Evolutionary conservation across 2,329 filamentous ascomycete species (phyloP), one percentile per base, ranked within the genome.

Genomic region (Lecanicillium sp.): DNA sequence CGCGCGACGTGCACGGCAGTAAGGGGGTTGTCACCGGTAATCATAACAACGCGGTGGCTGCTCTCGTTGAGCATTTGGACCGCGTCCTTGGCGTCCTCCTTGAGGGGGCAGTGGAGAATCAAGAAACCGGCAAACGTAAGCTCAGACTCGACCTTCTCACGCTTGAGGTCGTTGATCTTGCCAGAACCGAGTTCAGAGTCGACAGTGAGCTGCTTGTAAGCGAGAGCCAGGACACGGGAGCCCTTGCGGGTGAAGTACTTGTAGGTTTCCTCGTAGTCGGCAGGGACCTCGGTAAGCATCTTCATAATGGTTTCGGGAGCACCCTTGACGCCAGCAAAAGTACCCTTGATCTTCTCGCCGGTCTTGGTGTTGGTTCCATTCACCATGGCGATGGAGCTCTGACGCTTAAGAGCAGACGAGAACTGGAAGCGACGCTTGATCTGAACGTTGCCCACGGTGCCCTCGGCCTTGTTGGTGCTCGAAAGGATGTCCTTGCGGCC

Each of bases 21-120:
- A 44, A 98, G 77, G 11, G 93, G 91, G 65, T 98, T 98, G 67
- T 98, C 93, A 63, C 93, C 93, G 51, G 93, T 98, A 56, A 98
- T 98, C 93, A 98, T 98, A 58, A 98, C 87, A 39, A 95, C 90
- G 58, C 93, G 88, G 67, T 98, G 93, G 69, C 90, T 97, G 68
- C 91, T 97, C 73, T 98, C 93, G 63, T 96, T 98, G 58, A 98
- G 78, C 89, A 97, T 96, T 55, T 86, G 88, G 33, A 98, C 88
- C 32, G 93, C 84, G 64, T 93, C 84, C 69, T 94, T 87, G 39
- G 93, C 93, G 65, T 98, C 93, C 21, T 95, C 90, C 70, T 98
- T 98, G 49, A 98, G 76, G 5, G 93, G 93, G 60, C 90, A 96
- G 66, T 96, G 91, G 24, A 98, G 75, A 44, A 98, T 90, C 53